These are phyloP conservation scores for Aureobasidium sp. DNA, from an alignment of 2,329 filamentous ascomycete species.

Conservation along the genomic window DNA sequence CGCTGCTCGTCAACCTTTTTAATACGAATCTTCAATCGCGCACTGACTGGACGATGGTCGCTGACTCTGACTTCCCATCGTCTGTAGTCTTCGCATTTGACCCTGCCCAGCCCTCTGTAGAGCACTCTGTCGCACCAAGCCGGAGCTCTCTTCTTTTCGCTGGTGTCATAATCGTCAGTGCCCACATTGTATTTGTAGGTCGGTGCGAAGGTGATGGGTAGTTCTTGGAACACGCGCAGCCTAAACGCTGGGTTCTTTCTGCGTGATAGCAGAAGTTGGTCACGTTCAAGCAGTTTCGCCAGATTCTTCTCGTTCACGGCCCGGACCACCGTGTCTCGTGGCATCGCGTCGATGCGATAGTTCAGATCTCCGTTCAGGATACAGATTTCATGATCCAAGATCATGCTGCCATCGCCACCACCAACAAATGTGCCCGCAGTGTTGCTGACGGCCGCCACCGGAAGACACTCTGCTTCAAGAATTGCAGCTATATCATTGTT, in stretches of 20 bases:
- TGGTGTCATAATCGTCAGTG: conserved; percentile 82
- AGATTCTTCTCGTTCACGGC: conserved; percentile 78
- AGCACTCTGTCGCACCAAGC: conserved; percentile 95
- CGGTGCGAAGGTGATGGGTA: conserved; percentile 83
- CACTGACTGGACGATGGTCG: conserved; percentile 89
- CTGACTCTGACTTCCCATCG: conserved; percentile 85
- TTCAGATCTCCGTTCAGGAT: conserved; percentile 94
- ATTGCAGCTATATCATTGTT: conserved; percentile 91
- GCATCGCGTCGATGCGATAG: conserved; percentile 97
- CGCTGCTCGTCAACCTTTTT: conserved; percentile 70
- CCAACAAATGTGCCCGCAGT: conserved; percentile 74
- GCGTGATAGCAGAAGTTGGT: conserved; percentile 83
- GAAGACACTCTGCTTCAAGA: conserved; percentile 71
- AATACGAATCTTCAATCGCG: conserved; percentile 70
- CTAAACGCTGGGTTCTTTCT: conserved; percentile 86
- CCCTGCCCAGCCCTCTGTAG: conserved; percentile 72
- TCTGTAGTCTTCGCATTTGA: conserved; percentile 81
- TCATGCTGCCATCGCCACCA: conserved; percentile 91
- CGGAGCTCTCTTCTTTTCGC: conserved; percentile 83
- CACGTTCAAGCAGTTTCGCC: conserved; percentile 78
- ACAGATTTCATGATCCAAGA: conserved; percentile 96
- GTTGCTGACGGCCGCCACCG: conserved; percentile 52
- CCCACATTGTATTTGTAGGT: conserved; percentile 99
- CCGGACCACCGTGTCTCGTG: conserved; percentile 82
- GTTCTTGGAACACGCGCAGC: conserved; percentile 82